Conservation (phyloP, 768 basidiomycete genomes). For the Collybia mongolica region DNA sequence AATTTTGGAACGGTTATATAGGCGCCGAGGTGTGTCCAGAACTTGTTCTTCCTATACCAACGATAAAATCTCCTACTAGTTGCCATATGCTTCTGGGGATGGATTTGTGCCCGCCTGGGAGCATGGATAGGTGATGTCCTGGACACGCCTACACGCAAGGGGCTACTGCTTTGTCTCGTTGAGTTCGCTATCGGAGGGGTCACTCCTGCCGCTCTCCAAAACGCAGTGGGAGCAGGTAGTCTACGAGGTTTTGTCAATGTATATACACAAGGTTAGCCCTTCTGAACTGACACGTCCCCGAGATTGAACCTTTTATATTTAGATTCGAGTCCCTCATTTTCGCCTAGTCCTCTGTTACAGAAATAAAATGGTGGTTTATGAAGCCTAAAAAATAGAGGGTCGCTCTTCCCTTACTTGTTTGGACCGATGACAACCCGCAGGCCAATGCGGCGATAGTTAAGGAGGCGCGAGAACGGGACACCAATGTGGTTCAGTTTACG, state of each 20-base stretch:
- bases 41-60: background rate
- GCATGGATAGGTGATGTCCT: conserved; percentile 2
- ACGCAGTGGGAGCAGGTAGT: background rate
- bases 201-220: conserved; percentile 15
- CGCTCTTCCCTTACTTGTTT: conserved; percentile 20
- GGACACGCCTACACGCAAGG: conserved; percentile 7
- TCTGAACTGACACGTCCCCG: no score
- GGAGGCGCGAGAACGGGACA: conserved; percentile 13
- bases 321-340: no score
- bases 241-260: no score
- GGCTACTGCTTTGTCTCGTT: conserved; percentile 13
- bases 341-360: no score
- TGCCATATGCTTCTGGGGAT: background rate
- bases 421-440: conserved; percentile 23
- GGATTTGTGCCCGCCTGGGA: conserved; percentile 9
- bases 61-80: background rate
- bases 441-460: conserved; percentile 14
- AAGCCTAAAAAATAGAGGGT: background rate
- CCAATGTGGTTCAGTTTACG: conserved; percentile 20
- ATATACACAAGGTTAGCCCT: no score
- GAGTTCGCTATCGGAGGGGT: conserved; percentile 20
- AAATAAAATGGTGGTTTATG: background rate
- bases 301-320: no score
- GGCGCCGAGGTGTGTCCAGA: conserved; percentile 17
- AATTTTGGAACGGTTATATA: conserved; percentile 22